phyloP scores from a whole-genome alignment of 139 green algal species.

The Picochlorum sp. region DNA sequence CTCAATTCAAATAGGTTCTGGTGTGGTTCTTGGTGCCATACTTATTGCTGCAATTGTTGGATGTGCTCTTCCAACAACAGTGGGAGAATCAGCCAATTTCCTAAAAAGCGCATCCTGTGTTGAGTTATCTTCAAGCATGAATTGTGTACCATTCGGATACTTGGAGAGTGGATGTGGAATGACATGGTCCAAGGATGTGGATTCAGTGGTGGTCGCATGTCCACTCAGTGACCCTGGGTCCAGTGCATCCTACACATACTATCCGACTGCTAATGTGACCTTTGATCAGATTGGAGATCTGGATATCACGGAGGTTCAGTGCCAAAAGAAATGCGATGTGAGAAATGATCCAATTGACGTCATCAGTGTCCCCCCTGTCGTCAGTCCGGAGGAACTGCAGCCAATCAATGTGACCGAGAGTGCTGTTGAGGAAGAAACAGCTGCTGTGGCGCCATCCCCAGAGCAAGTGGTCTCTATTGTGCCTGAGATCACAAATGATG shows the following conservation, averaged over 20 bases:
- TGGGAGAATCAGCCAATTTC: background rate
- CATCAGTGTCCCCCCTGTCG: background rate
- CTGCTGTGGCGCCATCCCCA: background rate
- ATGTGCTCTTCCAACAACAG: constrained; percentile 3
- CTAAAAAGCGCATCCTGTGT: constrained; percentile 15
- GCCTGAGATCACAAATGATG: no score
- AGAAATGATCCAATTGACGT: background rate
- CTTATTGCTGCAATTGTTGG: constrained; percentile 11
- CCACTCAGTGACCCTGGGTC: background rate
- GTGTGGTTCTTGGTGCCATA: constrained; percentile 5
- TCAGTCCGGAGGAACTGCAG: background rate
- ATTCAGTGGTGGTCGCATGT: background rate
- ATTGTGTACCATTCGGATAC: constrained; percentile 16
- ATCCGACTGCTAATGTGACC: background rate
- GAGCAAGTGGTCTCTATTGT: no score
- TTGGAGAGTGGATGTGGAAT: constrained; percentile 1
- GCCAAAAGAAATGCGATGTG: background rate
- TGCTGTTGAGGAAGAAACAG: background rate
- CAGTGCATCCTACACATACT: background rate
- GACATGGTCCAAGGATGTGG: background rate
- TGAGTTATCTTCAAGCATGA: constrained; percentile 9
- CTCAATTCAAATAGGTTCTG: constrained; percentile 5
- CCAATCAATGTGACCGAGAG: background rate
- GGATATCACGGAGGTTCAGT: background rate
- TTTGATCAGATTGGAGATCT: background rate